Percentiles rank a stretch among this genome's conserved stretches.
Conservation (phyloP, 2,329 filamentous ascomycete species). For the Aspergillus brasiliensis region DNA sequence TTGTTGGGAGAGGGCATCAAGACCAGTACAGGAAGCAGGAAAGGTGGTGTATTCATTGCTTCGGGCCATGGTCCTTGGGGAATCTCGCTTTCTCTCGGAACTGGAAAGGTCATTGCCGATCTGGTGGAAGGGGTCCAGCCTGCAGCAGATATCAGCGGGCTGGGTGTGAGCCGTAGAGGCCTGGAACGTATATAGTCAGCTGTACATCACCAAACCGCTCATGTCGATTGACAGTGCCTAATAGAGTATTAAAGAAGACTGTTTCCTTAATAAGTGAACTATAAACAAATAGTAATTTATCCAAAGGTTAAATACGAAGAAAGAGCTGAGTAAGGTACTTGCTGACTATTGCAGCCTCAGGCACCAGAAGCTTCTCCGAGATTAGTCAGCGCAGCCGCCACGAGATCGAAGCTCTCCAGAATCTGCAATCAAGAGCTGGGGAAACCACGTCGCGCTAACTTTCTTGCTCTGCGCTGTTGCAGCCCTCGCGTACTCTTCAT, state of each 20-base stretch:
- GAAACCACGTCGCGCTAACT: constrained; percentile 7
- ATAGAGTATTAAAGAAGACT: no score
- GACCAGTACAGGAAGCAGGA: neutral
- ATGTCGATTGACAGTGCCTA: no score
- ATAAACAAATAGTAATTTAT: no score
- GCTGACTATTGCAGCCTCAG: constrained; percentile 14
- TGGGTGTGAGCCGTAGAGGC: constrained; percentile 41
- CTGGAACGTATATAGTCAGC: no score
- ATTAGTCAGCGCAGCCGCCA: constrained; percentile 31
- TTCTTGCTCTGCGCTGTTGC: constrained; percentile 4
- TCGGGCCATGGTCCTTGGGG: constrained; percentile 79
- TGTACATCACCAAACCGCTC: no score
- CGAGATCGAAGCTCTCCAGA: constrained; percentile 36
- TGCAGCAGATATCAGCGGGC: constrained; percentile 61
- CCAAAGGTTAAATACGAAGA: constrained; percentile 24
- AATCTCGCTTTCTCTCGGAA: constrained; percentile 65
- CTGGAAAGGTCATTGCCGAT: constrained; percentile 70
- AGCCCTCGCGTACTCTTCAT: neutral
- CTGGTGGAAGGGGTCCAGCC: constrained; percentile 62
- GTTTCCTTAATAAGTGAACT: no score
- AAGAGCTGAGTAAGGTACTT: constrained; percentile 26
- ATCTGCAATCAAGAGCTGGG: constrained; percentile 34
- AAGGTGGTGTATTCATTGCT: constrained; percentile 68
- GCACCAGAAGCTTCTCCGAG: constrained; percentile 17
- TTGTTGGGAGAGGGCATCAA: constrained; percentile 58